phyloP scores from a whole-genome alignment of 2,329 filamentous ascomycete species.

The Fusarium subglutinans region DNA sequence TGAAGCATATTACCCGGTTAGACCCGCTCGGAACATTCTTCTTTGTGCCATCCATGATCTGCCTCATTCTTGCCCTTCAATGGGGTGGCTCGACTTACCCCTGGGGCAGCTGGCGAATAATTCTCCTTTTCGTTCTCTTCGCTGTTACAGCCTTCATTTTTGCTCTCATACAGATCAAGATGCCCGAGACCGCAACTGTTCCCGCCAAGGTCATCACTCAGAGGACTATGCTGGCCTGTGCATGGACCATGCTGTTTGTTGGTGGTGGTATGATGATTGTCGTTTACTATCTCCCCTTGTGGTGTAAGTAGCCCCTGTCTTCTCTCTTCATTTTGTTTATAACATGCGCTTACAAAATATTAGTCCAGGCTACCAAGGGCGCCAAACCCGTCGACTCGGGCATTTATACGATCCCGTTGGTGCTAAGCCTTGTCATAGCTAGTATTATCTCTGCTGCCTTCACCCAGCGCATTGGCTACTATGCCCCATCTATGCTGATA shows the following conservation, averaged over 20 bases:
- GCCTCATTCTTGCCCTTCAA: conserved; percentile 69
- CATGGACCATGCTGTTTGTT: conserved; percentile 58
- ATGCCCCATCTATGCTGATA: conserved; percentile 65
- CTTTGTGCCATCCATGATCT: conserved; percentile 68
- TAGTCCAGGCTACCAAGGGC: conserved; percentile 65
- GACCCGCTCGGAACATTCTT: conserved; percentile 68
- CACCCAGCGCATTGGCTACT: conserved; percentile 67
- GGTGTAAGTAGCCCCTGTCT: conserved; percentile 55
- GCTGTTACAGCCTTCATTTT: conserved; percentile 58
- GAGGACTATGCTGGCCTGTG: conserved; percentile 62
- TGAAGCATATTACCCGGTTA: conserved; percentile 60
- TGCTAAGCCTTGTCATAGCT: conserved; percentile 64
- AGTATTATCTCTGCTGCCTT: conserved; percentile 58
- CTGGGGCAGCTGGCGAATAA: conserved; percentile 63
- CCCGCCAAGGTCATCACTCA: conserved; percentile 64
- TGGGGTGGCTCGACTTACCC: conserved; percentile 67
- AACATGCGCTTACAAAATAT: conserved; percentile 22
- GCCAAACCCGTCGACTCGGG: conserved; percentile 64
- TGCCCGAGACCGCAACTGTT: conserved; percentile 65
- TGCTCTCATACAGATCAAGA: conserved; percentile 60
- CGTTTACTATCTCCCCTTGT: conserved; percentile 64
- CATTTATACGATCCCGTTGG: conserved; percentile 65
- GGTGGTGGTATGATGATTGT: conserved; percentile 62
- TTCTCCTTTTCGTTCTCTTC: conserved; percentile 63
- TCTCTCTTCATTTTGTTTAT: background rate